Evolutionary conservation across 495 filamentous ascomycete genomes (phyloP).

Genomic region (Podospora australis): DNA sequence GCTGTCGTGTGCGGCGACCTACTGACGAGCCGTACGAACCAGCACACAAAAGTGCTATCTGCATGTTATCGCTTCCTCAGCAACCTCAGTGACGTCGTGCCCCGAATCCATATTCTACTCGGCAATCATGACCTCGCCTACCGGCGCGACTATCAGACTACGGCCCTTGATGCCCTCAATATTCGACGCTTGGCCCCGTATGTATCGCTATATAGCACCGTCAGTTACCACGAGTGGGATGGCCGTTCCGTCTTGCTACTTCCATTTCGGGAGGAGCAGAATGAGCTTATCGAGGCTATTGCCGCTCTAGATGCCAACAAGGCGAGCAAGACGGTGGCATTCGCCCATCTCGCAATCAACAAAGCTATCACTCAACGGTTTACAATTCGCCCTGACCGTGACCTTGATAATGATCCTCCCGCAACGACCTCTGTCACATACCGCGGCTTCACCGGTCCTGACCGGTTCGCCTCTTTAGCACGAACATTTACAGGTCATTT

Average conservation of each 20-base stretch:
- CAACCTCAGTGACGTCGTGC: constrained; percentile 21
- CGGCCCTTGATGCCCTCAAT: constrained; percentile 27
- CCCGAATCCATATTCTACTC: constrained; percentile 27
- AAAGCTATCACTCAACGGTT: constrained; percentile 27
- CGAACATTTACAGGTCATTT: constrained; percentile 32
- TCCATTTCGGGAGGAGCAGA: constrained; percentile 4
- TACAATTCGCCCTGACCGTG: constrained; percentile 11
- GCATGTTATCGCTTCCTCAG: constrained; percentile 27
- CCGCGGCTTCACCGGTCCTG: constrained; percentile 23
- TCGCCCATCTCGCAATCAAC: constrained; percentile 30
- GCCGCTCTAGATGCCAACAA: constrained; percentile 13
- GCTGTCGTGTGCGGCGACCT: constrained; percentile 29
- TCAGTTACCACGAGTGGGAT: constrained; percentile 22
- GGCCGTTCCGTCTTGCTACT: constrained; percentile 20
- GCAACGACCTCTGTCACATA: constrained; percentile 15
- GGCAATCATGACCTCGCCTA: constrained; percentile 34
- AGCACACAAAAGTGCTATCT: constrained; percentile 27
- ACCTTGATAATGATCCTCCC: constrained; percentile 1
- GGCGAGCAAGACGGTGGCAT: constrained; percentile 21
- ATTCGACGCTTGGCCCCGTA: constrained; percentile 21
- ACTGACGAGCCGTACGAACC: constrained; percentile 26
- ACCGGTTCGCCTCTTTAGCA: constrained; percentile 22
- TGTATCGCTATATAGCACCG: constrained; percentile 20
- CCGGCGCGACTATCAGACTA: constrained; percentile 24
- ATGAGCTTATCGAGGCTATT: constrained; percentile 14